phyloP scores from a whole-genome alignment of 371 early-diverging fungal genomes.

The Zychaea mexicana region DNA sequence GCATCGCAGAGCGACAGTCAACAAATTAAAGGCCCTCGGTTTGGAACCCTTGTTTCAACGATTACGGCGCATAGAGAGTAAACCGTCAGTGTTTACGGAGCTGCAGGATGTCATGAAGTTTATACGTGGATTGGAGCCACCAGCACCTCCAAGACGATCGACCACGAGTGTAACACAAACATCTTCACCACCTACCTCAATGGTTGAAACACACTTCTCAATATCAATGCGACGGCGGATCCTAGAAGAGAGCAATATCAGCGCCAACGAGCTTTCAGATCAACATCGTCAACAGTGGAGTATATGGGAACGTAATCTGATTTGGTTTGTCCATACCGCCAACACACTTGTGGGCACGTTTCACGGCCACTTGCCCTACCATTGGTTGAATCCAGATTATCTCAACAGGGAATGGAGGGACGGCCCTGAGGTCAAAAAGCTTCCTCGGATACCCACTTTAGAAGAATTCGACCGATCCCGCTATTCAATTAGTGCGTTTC shows the following conservation, averaged over 20 bases:
- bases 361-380: conserved; percentile 11
- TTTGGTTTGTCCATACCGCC: conserved; percentile 5
- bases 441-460: conserved; percentile 12
- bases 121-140: neutral
- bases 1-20: neutral
- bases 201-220: neutral
- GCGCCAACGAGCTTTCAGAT: neutral
- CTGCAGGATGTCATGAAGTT: conserved; percentile 5
- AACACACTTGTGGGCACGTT: conserved; percentile 10
- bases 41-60: conserved; percentile 9
- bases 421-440: neutral
- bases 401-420: neutral
- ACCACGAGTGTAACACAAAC: neutral
- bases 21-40: neutral
- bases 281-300: neutral
- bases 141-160: neutral
- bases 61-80: neutral
- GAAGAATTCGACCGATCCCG: conserved; percentile 11
- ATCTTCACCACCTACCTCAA: neutral
- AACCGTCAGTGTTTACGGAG: neutral
- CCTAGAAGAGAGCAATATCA: neutral
- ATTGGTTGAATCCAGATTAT: conserved; percentile 10
- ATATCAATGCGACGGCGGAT: neutral
- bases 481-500: conserved; percentile 11
- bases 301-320: conserved; percentile 6